Evolutionary conservation across 2,329 filamentous ascomycete species (phyloP).

Genomic region (Penicillium sp.): DNA sequence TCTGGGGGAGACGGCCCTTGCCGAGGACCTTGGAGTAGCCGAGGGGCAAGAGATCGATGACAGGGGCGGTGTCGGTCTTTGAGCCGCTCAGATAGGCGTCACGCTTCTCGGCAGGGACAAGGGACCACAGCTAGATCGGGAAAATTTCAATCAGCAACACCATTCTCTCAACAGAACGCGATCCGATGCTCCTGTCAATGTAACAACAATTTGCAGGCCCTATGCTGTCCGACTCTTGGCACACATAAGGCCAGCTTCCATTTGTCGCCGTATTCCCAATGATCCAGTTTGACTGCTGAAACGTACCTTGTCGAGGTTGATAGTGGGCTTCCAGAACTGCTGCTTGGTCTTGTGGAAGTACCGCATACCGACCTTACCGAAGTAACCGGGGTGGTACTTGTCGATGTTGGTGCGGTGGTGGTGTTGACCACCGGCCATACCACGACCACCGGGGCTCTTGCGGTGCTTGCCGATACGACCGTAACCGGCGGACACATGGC

Average conservation of each 20-base stretch:
- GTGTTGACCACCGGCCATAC: constrained; percentile 98
- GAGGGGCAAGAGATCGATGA: constrained; percentile 94
- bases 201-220: background rate
- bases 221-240: background rate
- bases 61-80: constrained; percentile 89
- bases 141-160: constrained; percentile 20
- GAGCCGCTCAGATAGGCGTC: constrained; percentile 80
- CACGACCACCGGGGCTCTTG: constrained; percentile 77
- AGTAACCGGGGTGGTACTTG: constrained; percentile 98
- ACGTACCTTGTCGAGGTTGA: constrained; percentile 97
- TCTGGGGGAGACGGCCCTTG: constrained; percentile 91
- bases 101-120: constrained; percentile 88
- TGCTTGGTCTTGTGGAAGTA: constrained; percentile 96
- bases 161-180: too few species aligned
- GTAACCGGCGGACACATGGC: constrained; percentile 97
- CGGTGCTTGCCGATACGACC: constrained; percentile 99
- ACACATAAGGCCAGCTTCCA: constrained; percentile 1
- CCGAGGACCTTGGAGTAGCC: constrained; percentile 99
- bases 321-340: constrained; percentile 96
- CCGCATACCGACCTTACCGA: constrained; percentile 93
- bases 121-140: constrained; percentile 75
- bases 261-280: background rate
- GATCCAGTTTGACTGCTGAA: constrained; percentile 12
- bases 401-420: constrained; percentile 92
- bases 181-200: too few species aligned